phyloP scores from a whole-genome alignment of 805 yeast species.

The Wickerhamiella kurtzmanii region DNA sequence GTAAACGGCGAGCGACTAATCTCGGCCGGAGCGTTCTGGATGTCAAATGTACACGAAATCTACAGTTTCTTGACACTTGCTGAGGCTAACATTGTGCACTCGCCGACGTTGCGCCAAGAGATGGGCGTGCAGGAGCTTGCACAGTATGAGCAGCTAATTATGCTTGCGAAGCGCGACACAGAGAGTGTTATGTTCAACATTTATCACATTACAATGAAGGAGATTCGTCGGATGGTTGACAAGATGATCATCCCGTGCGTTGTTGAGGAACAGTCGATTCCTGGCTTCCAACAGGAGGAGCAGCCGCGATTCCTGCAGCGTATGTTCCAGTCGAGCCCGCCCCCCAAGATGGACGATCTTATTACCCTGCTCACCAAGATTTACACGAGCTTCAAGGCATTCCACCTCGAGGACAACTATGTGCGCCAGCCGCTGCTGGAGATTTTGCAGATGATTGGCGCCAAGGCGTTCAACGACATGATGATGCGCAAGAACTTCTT shows the following conservation, averaged over 20 bases:
- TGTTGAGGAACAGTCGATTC: constrained; percentile 84
- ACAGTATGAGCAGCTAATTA: constrained; percentile 77
- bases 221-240: constrained; percentile 78
- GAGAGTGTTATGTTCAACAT: constrained; percentile 87
- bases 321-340: constrained; percentile 43
- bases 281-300: constrained; percentile 88
- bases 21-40: constrained; percentile 93
- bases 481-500: constrained; percentile 87
- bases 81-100: constrained; percentile 76
- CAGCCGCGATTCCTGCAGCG: constrained; percentile 62
- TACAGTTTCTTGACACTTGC: constrained; percentile 92
- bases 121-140: constrained; percentile 84
- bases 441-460: constrained; percentile 74
- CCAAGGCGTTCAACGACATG: constrained; percentile 87
- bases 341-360: constrained; percentile 88
- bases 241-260: constrained; percentile 92
- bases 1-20: constrained; percentile 77
- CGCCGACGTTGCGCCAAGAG: constrained; percentile 63
- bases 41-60: constrained; percentile 89
- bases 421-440: constrained; percentile 75
- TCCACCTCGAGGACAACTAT: constrained; percentile 73
- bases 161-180: constrained; percentile 85
- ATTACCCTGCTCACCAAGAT: constrained; percentile 79
- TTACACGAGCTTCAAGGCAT: constrained; percentile 85
- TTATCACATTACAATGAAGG: constrained; percentile 94